These are phyloP conservation scores for Neckera pumila DNA, from an alignment of 225 moss, liverwort and hornwort genomes.

Conservation along the genomic window DNA sequence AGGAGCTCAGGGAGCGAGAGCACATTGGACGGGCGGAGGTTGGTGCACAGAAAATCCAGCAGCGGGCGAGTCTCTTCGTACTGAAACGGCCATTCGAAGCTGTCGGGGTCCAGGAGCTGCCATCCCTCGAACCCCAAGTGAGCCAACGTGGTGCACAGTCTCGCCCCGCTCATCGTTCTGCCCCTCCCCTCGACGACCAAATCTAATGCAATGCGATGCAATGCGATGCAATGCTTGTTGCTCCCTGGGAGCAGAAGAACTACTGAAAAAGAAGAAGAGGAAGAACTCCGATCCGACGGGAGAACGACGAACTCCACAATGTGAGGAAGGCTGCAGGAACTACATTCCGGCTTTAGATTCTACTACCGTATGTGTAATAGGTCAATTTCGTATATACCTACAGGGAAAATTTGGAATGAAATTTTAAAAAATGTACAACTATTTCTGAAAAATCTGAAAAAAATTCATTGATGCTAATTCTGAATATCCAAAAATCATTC, in stretches of 20 bases:
- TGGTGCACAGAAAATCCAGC: slow-evolving; percentile 84
- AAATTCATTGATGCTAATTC: no score
- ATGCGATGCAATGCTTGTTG: neutral
- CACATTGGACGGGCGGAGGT: slow-evolving; percentile 86
- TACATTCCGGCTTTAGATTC: neutral
- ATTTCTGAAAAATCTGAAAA: no score
- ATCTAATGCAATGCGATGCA: neutral
- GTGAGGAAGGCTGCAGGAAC: neutral
- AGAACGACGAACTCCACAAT: neutral
- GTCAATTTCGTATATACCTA: no score
- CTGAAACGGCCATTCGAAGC: slow-evolving; percentile 99
- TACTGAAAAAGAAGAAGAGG: neutral
- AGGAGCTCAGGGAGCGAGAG: slow-evolving; percentile 73
- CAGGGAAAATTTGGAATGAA: no score
- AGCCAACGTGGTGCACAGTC: slow-evolving; percentile 74
- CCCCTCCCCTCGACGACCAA: neutral
- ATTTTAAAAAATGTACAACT: no score
- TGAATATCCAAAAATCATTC: no score
- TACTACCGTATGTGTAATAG: no score
- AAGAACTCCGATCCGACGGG: neutral
- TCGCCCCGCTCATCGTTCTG: slow-evolving; percentile 73
- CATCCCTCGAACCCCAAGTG: slow-evolving; percentile 94
- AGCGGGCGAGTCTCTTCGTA: slow-evolving; percentile 89
- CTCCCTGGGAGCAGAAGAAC: neutral
- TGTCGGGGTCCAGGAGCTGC: slow-evolving; percentile 87